A percentile compares a stretch with the other conserved stretches of the same genome.
These are phyloP conservation scores for Botryotinia globosa DNA, from an alignment of 2,329 filamentous ascomycete genomes.

Conservation along the genomic window DNA sequence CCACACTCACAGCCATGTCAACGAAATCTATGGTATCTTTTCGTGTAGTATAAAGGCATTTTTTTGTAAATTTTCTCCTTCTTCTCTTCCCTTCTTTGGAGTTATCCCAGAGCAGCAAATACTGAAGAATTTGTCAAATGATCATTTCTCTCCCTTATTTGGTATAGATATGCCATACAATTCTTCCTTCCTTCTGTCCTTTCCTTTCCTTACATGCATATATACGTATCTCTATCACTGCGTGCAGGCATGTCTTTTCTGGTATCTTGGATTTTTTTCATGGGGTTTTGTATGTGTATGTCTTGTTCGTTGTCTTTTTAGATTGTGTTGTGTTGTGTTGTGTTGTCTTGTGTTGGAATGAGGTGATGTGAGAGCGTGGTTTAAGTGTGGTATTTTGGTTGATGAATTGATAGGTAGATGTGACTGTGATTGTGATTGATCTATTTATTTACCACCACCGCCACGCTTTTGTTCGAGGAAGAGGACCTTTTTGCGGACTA, in stretches of 20 bases:
- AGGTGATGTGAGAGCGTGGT: background rate
- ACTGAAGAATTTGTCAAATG: background rate
- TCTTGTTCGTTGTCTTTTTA: background rate
- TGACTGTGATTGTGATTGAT: background rate
- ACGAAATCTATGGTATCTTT: background rate
- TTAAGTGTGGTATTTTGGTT: background rate
- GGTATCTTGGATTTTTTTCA: background rate
- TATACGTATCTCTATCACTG: background rate
- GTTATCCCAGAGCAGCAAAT: background rate
- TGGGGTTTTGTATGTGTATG: background rate
- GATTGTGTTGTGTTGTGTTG: background rate
- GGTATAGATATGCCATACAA: background rate
- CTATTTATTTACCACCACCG: constrained; percentile 51
- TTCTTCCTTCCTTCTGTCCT: background rate
- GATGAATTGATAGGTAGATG: background rate
- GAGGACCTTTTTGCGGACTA: constrained; percentile 91
- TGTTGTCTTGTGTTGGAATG: background rate
- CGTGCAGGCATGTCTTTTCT: background rate
- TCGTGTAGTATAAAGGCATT: background rate
- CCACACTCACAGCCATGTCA: background rate
- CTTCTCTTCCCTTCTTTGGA: background rate
- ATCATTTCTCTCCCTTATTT: background rate
- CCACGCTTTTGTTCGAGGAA: constrained; percentile 92
- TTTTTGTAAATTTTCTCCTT: background rate
- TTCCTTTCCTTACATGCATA: background rate